Evolutionary conservation across 78 protist genomes (phyloP).

Genomic region (Dictyostelium capitatum): DNA sequence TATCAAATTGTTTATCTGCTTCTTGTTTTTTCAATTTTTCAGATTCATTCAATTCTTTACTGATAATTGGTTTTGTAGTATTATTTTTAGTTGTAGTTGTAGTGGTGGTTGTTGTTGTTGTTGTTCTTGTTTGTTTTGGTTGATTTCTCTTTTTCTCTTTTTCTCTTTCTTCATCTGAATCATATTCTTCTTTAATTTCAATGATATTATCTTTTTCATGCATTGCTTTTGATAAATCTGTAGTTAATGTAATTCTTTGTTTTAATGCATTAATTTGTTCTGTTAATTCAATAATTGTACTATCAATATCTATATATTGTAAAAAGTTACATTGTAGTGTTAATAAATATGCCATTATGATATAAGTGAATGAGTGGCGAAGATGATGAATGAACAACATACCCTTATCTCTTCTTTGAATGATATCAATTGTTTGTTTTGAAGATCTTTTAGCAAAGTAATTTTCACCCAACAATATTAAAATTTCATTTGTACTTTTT

Average conservation of each 20-base stretch:
- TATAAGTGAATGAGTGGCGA: no score
- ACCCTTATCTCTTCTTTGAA: slow-evolving; percentile 38
- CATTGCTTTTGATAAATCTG: slow-evolving; percentile 30
- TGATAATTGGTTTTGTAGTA: not conserved
- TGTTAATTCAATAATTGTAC: not conserved
- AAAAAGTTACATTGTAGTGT: no score
- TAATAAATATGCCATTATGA: no score
- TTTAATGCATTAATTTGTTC: not conserved
- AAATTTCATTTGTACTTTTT: slow-evolving; percentile 23
- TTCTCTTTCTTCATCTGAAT: slow-evolving; percentile 60
- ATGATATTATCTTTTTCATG: slow-evolving; percentile 40
- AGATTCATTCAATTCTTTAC: not conserved
- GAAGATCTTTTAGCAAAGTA: slow-evolving; percentile 60
- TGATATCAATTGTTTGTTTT: slow-evolving; percentile 48
- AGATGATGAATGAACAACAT: not conserved
- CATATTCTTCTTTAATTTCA: slow-evolving; percentile 70
- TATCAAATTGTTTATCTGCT: slow-evolving; percentile 31
- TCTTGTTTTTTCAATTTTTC: slow-evolving; percentile 9
- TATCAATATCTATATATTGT: not conserved
- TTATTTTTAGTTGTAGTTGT: not conserved
- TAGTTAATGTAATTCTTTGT: not conserved
- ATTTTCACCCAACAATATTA: slow-evolving; percentile 52
- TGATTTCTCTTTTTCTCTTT: slow-evolving; percentile 1
- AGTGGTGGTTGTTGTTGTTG: not conserved
- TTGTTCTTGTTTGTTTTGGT: not conserved